Evolutionary conservation across 345 rosid species (phyloP), one percentile per base, ranked within the genome.

Genomic region (Turritis glabra): DNA sequence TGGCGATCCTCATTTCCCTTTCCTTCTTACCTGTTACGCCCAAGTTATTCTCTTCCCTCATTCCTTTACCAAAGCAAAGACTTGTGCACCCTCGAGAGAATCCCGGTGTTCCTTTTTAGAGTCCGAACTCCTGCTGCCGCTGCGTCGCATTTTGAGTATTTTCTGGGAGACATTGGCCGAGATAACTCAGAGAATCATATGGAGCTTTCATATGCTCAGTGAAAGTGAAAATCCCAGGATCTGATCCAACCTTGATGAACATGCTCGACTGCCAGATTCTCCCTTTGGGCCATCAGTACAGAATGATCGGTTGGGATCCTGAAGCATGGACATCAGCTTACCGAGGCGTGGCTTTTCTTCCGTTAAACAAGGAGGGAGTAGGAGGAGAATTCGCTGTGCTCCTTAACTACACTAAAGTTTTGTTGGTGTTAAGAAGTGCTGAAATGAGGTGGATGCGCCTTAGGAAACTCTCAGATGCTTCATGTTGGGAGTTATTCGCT

Each of bases 401-500:
- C 1, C 30, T 72, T 1, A n/a, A 11, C 62, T 52, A 19, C 19
- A 2, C 51, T 25, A 38, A 15, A 0, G 3, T 2, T 50, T 18
- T 72, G 41, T 26, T 62, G 23, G 69, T 52, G 8, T 62, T 72
- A 6, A 62, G 8, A 27, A 72, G 62, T 62, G 7, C 4, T 8
- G 69, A 72, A 40, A 72, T 72, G 76, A 62, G 13, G 25, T 72
- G 69, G 69, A 51, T 15, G 12, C 13, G 6, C 13, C 4, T 64
- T 18, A 4, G 18, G 12, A 14, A 44, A 0, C 1, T 8, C 27
- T 29, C 69, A 3, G 1, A 2, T 10, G 21, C 21, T 48, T 1
- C 5, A 8, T 60, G 29, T 6, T 1, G 1, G 10, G 48, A 15
- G 10, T 3, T 72, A 5, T 9, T 52, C 2, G 4, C 15, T 22